These are phyloP conservation scores for Phaffomyces opuntiae DNA, from an alignment of 805 yeast genomes.

Conservation along the genomic window DNA sequence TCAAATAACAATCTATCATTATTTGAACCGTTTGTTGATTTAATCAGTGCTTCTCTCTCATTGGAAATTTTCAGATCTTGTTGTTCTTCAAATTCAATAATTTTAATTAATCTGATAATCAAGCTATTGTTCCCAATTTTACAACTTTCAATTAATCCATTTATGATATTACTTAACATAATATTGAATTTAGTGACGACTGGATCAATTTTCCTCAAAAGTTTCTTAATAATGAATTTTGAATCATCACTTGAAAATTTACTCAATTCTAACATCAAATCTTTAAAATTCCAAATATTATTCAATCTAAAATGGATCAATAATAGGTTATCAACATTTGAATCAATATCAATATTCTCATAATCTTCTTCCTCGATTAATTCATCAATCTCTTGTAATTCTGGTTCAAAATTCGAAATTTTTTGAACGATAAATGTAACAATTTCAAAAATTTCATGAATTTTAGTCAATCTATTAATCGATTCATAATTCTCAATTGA, in stretches of 20 bases:
- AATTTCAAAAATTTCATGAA: conserved; percentile 66
- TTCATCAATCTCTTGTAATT: conserved; percentile 41
- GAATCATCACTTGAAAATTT: conserved; percentile 53
- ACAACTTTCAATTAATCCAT: conserved; percentile 63
- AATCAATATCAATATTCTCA: conserved; percentile 33
- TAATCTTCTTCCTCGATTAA: conserved; percentile 44
- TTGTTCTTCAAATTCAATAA: conserved; percentile 72
- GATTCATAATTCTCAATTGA: conserved; percentile 62
- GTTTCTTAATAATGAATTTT: conserved; percentile 53
- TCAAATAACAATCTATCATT: conserved; percentile 25
- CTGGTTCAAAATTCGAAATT: conserved; percentile 48
- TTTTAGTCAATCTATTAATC: conserved; percentile 57
- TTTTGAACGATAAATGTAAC: conserved; percentile 59
- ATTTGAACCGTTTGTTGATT: conserved; percentile 11
- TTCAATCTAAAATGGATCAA: conserved; percentile 65
- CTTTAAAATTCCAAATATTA: conserved; percentile 69
- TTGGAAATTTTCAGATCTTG: conserved; percentile 55
- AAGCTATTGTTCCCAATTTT: conserved; percentile 62
- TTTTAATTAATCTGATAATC: conserved; percentile 64
- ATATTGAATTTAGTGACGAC: conserved; percentile 55
- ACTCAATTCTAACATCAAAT: conserved; percentile 58
- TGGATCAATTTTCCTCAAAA: conserved; percentile 36
- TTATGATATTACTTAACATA: conserved; percentile 57
- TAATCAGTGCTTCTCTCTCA: conserved; percentile 7
- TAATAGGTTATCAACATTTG: conserved; percentile 48